phyloP scores from a whole-genome alignment of 2,329 filamentous ascomycete species.

The Kalaharituber pfeilii region DNA sequence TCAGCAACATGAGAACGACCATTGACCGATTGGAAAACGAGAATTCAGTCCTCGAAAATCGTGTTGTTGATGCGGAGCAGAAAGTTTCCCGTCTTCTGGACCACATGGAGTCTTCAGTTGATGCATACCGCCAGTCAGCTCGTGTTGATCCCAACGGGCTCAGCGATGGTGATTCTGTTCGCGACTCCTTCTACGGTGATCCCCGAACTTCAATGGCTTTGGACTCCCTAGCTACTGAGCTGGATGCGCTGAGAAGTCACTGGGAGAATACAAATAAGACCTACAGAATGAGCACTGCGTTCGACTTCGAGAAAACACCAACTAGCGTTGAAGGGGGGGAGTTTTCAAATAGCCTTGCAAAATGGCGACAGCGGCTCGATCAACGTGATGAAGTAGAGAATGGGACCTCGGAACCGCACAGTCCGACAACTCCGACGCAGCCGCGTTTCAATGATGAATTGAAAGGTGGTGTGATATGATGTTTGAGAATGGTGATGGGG shows the following conservation, averaged over 20 bases:
- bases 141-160: constrained; percentile 17
- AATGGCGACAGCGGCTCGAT: constrained; percentile 21
- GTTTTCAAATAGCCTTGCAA: constrained; percentile 21
- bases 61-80: constrained; percentile 75
- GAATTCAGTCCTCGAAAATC: constrained; percentile 62
- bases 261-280: constrained; percentile 96
- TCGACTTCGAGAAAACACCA: constrained; percentile 56
- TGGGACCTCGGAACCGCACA: not conserved
- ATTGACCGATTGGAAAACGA: constrained; percentile 69
- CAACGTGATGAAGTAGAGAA: constrained; percentile 20
- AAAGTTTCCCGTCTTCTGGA: constrained; percentile 86
- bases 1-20: constrained; percentile 45
- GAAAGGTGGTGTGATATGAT: not conserved
- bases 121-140: constrained; percentile 68
- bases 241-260: constrained; percentile 74
- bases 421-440: not conserved
- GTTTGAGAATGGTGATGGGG: constrained; percentile 4
- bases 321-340: constrained; percentile 24
- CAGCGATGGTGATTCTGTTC: constrained; percentile 24
- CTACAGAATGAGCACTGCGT: constrained; percentile 75
- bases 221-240: constrained; percentile 78
- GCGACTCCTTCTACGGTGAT: constrained; percentile 34
- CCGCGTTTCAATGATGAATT: not conserved
- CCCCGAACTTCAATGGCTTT: constrained; percentile 53
- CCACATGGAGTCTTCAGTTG: constrained; percentile 84